Percentiles rank a stretch among this genome's conserved stretches.
Evolutionary conservation across 2,329 filamentous ascomycete species (phyloP).

Genomic region (Dendryphion nanum): DNA sequence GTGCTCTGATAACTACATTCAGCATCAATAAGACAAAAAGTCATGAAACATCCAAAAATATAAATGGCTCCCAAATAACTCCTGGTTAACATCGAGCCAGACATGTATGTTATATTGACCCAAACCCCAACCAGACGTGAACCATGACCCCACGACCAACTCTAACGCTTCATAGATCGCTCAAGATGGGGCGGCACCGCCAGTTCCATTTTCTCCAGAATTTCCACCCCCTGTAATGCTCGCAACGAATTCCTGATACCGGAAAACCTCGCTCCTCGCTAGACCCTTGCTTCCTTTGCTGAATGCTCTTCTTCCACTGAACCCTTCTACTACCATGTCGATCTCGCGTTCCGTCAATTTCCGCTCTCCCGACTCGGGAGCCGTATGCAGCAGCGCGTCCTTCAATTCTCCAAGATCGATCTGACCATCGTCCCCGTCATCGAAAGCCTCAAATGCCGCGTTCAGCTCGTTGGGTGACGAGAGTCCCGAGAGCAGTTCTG

Average conservation of each 20-base stretch:
- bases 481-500: constrained; percentile 69
- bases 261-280: constrained; percentile 80
- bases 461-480: constrained; percentile 78
- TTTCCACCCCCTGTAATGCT: constrained; percentile 41
- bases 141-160: no score
- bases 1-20: no score
- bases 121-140: no score
- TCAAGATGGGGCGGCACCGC: constrained; percentile 7
- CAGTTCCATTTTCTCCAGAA: constrained; percentile 19
- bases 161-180: no score
- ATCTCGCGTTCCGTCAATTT: constrained; percentile 59
- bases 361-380: constrained; percentile 58
- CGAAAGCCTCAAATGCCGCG: constrained; percentile 91
- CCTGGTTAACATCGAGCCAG: no score
- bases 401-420: constrained; percentile 80
- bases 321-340: constrained; percentile 82
- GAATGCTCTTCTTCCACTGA: constrained; percentile 80
- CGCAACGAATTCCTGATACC: constrained; percentile 86
- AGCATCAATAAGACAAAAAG: no score
- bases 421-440: constrained; percentile 92
- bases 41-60: no score
- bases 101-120: no score
- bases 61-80: no score
- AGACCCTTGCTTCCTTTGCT: constrained; percentile 55
- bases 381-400: constrained; percentile 78